Base-by-base conservation (phyloP, 176 grass and related monocot genomes). In the Pontederia crassipes region DNA sequence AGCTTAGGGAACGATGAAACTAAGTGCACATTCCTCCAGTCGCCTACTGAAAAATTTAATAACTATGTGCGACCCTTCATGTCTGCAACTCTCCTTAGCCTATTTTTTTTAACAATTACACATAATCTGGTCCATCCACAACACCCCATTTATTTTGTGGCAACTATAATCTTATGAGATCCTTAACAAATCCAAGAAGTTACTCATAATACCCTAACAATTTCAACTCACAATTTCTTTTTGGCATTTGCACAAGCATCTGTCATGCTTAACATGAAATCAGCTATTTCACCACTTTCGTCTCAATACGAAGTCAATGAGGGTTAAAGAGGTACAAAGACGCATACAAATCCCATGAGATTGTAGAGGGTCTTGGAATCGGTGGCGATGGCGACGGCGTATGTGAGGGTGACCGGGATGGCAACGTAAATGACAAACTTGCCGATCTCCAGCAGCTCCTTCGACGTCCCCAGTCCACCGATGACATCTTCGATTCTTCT, bases 341-440 rank as follows among this genome's bases (percentile, higher is more conserved):
- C 46, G 55, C 55, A 11, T 80, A 91, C 84, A 56, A 88, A 72
- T n/a, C 79, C 93, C 87, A 98, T 98, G 67, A 98, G 76, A 59
- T 85, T 85, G 75, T 98, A 83, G 77, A 92, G 73, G 71, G 29
- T 35, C 29, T 35, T 35, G 29, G 29, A 35, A 4, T 35, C 29
- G 29, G 29, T n/a, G n/a, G n/a, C n/a, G n/a, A n/a, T 35, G 29
- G 29, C 29, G 29, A 35, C 29, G 66, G 83, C 81, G 79, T 98
- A 98, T 58, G 87, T 97, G 56, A 91, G 87, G 28, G 61, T 64
- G 45, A 86, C 56, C 45, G 87, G 93, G 17, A 98, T 74, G 46
- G 81, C 61, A 46, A 98, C 81, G 74, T 92, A 98, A 46, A 86
- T 62, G 14, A 73, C 84, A 49, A 98, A 98, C 75, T 98, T 89